Percentiles rank a stretch among this genome's conserved stretches.
Evolutionary conservation across 305 asterid genomes (phyloP).

Genomic region (Fraxinus baroniana): DNA sequence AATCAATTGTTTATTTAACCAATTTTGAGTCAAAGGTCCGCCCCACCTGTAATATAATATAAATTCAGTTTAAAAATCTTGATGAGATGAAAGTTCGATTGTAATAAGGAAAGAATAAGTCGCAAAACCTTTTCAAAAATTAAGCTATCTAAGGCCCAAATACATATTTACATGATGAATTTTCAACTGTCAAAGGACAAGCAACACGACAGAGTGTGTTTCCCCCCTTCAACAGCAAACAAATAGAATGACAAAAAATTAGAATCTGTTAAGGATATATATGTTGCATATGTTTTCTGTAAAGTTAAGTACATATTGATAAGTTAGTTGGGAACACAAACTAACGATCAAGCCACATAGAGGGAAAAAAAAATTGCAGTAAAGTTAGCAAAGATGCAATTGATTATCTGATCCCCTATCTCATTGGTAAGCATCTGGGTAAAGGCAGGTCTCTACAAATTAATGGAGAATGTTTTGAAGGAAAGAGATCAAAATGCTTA

Average conservation of each 20-base stretch:
- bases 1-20: slow-evolving; percentile 71
- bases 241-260: background rate
- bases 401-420: background rate
- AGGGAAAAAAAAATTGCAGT: background rate
- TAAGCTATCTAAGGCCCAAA: background rate
- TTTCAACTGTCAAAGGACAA: background rate
- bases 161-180: background rate
- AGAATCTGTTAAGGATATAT: background rate
- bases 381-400: background rate
- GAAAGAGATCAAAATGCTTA: background rate
- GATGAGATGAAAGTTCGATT: background rate
- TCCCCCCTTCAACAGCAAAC: background rate
- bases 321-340: background rate
- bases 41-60: slow-evolving; percentile 74
- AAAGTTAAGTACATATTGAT: background rate
- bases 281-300: background rate
- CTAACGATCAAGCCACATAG: background rate
- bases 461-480: background rate
- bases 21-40: slow-evolving; percentile 86
- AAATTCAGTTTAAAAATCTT: slow-evolving; percentile 17
- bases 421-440: background rate
- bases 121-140: slow-evolving; percentile 2
- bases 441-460: background rate
- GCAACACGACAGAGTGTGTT: background rate
- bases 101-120: background rate